These are phyloP conservation scores for Fusarium nygamai DNA, from an alignment of 2,329 filamentous ascomycete species.

Conservation along the genomic window DNA sequence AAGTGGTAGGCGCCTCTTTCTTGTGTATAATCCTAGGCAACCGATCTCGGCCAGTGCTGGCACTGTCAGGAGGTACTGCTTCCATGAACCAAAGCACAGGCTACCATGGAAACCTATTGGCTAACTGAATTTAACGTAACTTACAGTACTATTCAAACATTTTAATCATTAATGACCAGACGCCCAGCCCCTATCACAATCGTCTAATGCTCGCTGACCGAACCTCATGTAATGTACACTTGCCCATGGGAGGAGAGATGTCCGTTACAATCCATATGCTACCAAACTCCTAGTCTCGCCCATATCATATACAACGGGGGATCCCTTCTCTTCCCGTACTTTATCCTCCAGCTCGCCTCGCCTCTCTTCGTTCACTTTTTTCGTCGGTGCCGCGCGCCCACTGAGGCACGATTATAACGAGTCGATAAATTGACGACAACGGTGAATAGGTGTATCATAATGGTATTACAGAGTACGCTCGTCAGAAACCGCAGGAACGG, in stretches of 20 bases:
- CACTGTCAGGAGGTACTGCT: neutral
- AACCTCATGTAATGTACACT: slow-evolving; percentile 61
- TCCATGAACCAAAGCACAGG: neutral
- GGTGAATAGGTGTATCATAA: slow-evolving; percentile 29
- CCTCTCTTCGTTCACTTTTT: slow-evolving; percentile 19
- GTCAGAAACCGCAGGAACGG: slow-evolving; percentile 40
- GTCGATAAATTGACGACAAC: slow-evolving; percentile 25
- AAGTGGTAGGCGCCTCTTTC: neutral
- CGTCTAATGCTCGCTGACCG: slow-evolving; percentile 59
- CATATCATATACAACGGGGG: slow-evolving; percentile 46
- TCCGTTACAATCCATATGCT: slow-evolving; percentile 53
- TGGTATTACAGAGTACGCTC: slow-evolving; percentile 46
- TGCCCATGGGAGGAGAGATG: slow-evolving; percentile 63
- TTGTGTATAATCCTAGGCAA: neutral
- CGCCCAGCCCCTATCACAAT: slow-evolving; percentile 47
- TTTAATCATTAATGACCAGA: slow-evolving; percentile 47
- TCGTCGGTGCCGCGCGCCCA: slow-evolving; percentile 5
- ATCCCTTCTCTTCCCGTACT: slow-evolving; percentile 21
- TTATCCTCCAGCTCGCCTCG: slow-evolving; percentile 14
- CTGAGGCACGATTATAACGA: slow-evolving; percentile 35
- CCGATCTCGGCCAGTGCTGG: slow-evolving; percentile 6
- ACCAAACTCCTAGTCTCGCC: slow-evolving; percentile 46
- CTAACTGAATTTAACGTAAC: neutral
- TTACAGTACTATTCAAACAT: slow-evolving; percentile 23
- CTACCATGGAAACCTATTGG: neutral